phyloP scores from a whole-genome alignment of 179 eudicot species.

The Beta lomatogona region DNA sequence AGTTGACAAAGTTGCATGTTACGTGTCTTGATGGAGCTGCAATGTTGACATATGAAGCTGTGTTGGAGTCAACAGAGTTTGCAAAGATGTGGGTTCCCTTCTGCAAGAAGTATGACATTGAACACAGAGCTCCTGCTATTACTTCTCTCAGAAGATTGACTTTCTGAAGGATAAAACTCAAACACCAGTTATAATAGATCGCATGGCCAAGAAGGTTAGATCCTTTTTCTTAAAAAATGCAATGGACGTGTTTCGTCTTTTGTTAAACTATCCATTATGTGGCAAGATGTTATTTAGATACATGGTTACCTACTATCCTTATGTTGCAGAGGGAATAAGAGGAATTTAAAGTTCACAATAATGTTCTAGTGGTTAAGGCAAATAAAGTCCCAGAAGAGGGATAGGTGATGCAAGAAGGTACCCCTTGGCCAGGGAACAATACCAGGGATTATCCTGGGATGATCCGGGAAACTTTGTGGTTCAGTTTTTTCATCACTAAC shows the following conservation, averaged over 20 bases:
- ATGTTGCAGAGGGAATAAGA: constrained; percentile 71
- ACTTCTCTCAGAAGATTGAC: constrained; percentile 71
- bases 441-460: constrained; percentile 87
- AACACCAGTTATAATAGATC: constrained; percentile 76
- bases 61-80: constrained; percentile 80
- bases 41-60: constrained; percentile 79
- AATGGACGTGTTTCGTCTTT: not conserved
- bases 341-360: constrained; percentile 75
- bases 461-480: constrained; percentile 57
- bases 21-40: constrained; percentile 90
- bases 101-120: constrained; percentile 71
- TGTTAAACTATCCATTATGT: not conserved
- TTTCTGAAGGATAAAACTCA: constrained; percentile 74
- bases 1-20: constrained; percentile 86
- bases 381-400: constrained; percentile 83
- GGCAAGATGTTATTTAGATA: not conserved
- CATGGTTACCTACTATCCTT: not conserved
- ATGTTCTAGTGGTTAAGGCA: constrained; percentile 80
- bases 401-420: constrained; percentile 91
- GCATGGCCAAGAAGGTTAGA: constrained; percentile 81
- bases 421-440: constrained; percentile 94
- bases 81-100: constrained; percentile 87
- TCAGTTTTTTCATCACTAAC: not conserved
- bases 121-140: constrained; percentile 93
- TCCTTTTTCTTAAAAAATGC: not conserved